These are phyloP conservation scores for Annulohypoxylon stygium DNA, from an alignment of 495 filamentous ascomycete species.

Conservation along the genomic window DNA sequence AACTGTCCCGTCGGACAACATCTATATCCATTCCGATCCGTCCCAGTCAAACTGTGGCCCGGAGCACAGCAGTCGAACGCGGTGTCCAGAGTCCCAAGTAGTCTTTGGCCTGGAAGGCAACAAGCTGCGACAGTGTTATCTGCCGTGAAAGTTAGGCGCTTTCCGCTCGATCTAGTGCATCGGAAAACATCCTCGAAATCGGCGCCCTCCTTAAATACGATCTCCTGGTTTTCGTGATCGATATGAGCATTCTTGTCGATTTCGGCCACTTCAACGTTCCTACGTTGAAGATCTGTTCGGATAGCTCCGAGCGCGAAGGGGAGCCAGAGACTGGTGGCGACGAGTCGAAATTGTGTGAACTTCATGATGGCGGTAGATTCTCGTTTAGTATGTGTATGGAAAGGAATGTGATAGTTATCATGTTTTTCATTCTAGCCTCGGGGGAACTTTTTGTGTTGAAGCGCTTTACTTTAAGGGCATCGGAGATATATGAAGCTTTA, in stretches of 20 bases:
- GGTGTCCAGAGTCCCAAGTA: conserved; percentile 21
- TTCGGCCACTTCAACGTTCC: conserved; percentile 32
- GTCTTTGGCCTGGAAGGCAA: conserved; percentile 22
- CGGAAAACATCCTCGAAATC: conserved; percentile 33
- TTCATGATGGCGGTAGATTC: conserved; percentile 19
- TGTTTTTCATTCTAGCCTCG: background rate
- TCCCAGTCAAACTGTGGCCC: conserved; percentile 17
- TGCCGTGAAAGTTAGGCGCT: conserved; percentile 20
- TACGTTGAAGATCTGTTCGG: conserved; percentile 25
- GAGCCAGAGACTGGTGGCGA: conserved; percentile 5
- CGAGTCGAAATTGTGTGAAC: background rate
- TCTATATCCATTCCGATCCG: conserved; percentile 15
- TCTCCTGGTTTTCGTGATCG: conserved; percentile 24
- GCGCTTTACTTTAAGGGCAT: background rate
- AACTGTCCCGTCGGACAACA: conserved; percentile 28
- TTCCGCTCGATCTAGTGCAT: conserved; percentile 9
- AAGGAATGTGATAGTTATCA: background rate
- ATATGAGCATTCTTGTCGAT: conserved; percentile 25
- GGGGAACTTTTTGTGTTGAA: background rate
- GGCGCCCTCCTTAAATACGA: conserved; percentile 16
- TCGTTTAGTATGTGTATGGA: background rate
- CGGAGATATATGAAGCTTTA: conserved; percentile 12
- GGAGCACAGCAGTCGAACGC: conserved; percentile 32
- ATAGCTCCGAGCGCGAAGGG: conserved; percentile 22
- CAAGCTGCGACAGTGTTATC: conserved; percentile 27